Evolutionary conservation across 306 rosid species (phyloP).

Genomic region (Begonia fuchsioides): DNA sequence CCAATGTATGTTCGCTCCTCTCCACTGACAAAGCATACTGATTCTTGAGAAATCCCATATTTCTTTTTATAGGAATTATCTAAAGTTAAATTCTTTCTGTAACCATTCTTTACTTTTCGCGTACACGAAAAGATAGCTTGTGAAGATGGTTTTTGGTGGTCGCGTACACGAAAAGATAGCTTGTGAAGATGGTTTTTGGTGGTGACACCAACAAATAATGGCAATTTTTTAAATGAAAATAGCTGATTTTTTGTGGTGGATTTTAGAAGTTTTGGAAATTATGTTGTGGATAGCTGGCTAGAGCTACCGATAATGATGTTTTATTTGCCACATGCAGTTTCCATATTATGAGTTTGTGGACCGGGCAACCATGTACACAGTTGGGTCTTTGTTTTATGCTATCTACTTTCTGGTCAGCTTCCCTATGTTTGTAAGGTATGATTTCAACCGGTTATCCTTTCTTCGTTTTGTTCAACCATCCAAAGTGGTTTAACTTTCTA

Average conservation of each 20-base stretch:
- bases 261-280: too few species aligned
- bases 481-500: background rate
- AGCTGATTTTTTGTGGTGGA: too few species aligned
- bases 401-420: slow-evolving; percentile 96
- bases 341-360: slow-evolving; percentile 91
- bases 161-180: too few species aligned
- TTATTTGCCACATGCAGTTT: slow-evolving; percentile 49
- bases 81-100: too few species aligned
- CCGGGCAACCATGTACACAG: slow-evolving; percentile 76
- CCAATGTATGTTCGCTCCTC: slow-evolving; percentile 46
- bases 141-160: too few species aligned
- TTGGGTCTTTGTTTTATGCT: slow-evolving; percentile 92
- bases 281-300: too few species aligned
- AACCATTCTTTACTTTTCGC: too few species aligned
- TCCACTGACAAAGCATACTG: too few species aligned
- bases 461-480: background rate
- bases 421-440: slow-evolving; percentile 94
- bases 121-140: too few species aligned
- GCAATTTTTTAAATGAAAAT: too few species aligned
- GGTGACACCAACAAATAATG: too few species aligned
- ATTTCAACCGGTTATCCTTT: slow-evolving; percentile 10
- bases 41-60: background rate
- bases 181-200: too few species aligned
- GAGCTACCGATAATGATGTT: background rate
- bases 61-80: background rate